These are phyloP conservation scores for Sphaerobolus stellatus DNA, from an alignment of 1,284 basidiomycete species.

Conservation along the genomic window DNA sequence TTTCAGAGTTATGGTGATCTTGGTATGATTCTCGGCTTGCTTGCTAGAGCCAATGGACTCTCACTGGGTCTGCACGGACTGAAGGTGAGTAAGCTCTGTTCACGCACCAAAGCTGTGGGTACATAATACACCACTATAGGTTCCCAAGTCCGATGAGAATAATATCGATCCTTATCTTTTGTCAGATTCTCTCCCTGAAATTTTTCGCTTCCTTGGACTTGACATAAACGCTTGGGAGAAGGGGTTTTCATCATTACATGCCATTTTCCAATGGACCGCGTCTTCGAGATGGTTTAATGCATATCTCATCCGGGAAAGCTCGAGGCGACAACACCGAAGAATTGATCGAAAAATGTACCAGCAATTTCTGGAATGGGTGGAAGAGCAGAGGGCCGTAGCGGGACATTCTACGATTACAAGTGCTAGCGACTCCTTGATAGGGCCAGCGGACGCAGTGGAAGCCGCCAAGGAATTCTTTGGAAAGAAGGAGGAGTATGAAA, in stretches of 20 bases:
- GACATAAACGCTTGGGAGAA: conserved; percentile 47
- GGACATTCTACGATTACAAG: too few relatives aligned
- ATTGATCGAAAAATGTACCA: conserved; percentile 56
- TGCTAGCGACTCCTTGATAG: too few relatives aligned
- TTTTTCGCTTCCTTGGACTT: conserved; percentile 56
- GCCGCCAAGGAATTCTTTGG: conserved; percentile 42
- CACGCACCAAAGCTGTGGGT: neutral
- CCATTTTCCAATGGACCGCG: conserved; percentile 57
- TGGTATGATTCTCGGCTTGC: conserved; percentile 60
- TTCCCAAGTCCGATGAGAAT: conserved; percentile 14
- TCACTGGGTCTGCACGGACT: conserved; percentile 52
- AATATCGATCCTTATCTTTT: conserved; percentile 27
- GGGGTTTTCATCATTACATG: conserved; percentile 54
- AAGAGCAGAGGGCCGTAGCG: conserved; percentile 19
- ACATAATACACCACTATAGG: conserved; percentile 21
- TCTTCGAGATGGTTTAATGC: conserved; percentile 51
- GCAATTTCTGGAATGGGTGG: conserved; percentile 53
- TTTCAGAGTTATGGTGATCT: conserved; percentile 67
- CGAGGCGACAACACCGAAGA: conserved; percentile 38
- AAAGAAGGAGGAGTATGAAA: conserved; percentile 50
- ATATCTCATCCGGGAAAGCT: conserved; percentile 31
- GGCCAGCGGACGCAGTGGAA: neutral
- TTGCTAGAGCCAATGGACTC: conserved; percentile 52
- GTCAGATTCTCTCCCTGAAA: conserved; percentile 42
- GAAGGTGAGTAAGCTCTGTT: conserved; percentile 43